These are phyloP conservation scores for Bromus sterilis DNA, from an alignment of 176 grass and related monocot species.

Conservation along the genomic window DNA sequence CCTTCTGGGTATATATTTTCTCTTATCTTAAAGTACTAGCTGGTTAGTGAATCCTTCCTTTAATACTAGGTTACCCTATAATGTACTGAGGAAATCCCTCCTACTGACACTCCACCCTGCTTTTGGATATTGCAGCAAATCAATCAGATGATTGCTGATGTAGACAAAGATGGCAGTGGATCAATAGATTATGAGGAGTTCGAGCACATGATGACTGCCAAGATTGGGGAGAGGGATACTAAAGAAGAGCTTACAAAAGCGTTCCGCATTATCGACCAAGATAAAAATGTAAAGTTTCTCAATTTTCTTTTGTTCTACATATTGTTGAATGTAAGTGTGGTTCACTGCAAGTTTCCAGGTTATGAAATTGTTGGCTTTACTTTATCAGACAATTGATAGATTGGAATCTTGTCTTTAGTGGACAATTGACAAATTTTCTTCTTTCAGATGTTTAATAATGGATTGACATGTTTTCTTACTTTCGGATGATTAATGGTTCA, in stretches of 20 bases:
- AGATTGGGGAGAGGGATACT: conserved; percentile 90
- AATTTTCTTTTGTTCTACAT: not conserved
- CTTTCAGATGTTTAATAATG: not conserved
- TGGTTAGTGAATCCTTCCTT: not conserved
- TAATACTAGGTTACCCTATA: not conserved
- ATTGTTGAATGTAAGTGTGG: not conserved
- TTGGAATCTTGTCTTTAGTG: not conserved
- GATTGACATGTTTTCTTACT: not conserved
- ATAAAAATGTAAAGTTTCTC: conserved; percentile 63
- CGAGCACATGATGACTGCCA: conserved; percentile 91
- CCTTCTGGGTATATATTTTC: not conserved
- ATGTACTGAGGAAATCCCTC: not conserved
- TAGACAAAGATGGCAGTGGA: conserved; percentile 92
- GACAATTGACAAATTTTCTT: not conserved
- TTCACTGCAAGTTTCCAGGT: not conserved
- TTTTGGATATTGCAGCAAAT: conserved; percentile 72
- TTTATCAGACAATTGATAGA: not conserved
- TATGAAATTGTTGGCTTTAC: not conserved
- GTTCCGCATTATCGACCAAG: conserved; percentile 81
- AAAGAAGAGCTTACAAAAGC: conserved; percentile 90
- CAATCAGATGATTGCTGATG: conserved; percentile 91
- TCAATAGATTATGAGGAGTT: conserved; percentile 95
- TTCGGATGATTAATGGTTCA: not conserved
- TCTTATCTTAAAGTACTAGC: not conserved
- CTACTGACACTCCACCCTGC: not conserved